phyloP scores from a whole-genome alignment of 2,329 filamentous ascomycete genomes.

The Colletotrichum coccodes region DNA sequence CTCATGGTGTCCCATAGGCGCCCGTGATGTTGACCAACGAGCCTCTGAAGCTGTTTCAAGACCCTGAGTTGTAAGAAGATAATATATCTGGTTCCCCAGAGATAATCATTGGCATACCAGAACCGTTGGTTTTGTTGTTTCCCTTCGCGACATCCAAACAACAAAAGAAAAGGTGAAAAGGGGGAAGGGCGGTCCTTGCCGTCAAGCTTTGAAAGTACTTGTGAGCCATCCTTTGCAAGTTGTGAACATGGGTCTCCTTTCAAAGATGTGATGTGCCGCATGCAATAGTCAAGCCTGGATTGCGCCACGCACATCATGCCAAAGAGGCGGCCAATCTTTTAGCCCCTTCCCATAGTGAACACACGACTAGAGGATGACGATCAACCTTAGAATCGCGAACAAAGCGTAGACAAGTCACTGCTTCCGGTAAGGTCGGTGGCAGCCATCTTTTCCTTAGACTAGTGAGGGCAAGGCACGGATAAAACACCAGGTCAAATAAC shows the following conservation, averaged over 20 bases:
- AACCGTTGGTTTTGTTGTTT: neutral
- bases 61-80: neutral
- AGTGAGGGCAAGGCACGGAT: constrained; percentile 3
- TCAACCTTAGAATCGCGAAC: constrained; percentile 4
- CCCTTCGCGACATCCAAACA: neutral
- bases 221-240: neutral
- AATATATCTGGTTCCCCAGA: neutral
- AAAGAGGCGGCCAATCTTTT: neutral
- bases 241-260: neutral
- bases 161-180: neutral
- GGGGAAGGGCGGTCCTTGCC: neutral
- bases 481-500: neutral
- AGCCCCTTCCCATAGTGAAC: constrained; percentile 6
- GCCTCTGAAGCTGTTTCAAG: neutral
- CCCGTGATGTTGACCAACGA: neutral
- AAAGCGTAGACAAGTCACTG: constrained; percentile 1
- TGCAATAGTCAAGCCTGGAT: constrained; percentile 15
- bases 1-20: constrained; percentile 8
- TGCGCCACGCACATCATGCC: neutral
- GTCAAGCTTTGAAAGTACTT: neutral
- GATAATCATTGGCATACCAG: neutral
- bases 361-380: neutral
- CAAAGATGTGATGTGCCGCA: constrained; percentile 7
- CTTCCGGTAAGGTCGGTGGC: constrained; percentile 15
- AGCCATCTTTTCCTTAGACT: neutral